Conservation (phyloP, 331 rosid genomes). For the Malus hybrid region DNA sequence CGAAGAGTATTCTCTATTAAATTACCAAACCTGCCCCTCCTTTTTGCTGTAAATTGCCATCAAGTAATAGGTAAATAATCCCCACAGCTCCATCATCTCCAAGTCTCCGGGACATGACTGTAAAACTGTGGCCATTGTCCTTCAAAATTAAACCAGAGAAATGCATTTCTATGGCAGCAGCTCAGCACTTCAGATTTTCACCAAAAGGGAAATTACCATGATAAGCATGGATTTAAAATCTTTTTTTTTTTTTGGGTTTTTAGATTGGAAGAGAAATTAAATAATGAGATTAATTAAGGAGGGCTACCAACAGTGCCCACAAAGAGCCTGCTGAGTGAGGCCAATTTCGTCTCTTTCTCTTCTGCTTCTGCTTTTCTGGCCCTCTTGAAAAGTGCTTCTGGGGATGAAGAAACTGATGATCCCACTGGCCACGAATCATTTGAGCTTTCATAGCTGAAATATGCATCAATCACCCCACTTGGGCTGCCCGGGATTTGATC, state of each 20-base stretch:
- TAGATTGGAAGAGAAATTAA: not conserved
- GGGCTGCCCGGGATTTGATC: constrained; percentile 58
- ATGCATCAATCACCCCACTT: constrained; percentile 61
- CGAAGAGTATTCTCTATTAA: constrained; percentile 17
- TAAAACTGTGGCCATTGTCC: constrained; percentile 35
- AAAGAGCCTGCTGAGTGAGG: constrained; percentile 42
- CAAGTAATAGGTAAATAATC: not conserved
- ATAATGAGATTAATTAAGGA: constrained; percentile 21
- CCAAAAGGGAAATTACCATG: constrained; percentile 28
- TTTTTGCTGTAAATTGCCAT: constrained; percentile 25
- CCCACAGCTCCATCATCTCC: constrained; percentile 8
- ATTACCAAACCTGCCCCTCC: constrained; percentile 46
- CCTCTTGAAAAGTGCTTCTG: constrained; percentile 56
- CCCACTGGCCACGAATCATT: constrained; percentile 65
- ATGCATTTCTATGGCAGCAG: not conserved
- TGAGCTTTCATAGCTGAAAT: constrained; percentile 49
- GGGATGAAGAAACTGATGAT: constrained; percentile 29
- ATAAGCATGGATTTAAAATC: constrained; percentile 7
- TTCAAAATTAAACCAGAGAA: constrained; percentile 15
- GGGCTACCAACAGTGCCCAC: constrained; percentile 52
- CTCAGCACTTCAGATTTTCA: constrained; percentile 19
- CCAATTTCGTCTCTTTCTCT: constrained; percentile 42
- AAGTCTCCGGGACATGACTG: constrained; percentile 17
- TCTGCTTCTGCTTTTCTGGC: constrained; percentile 25
- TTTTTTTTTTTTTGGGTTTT: constrained; percentile 7